Evolutionary conservation across 768 basidiomycete species (phyloP), one percentile per base, ranked within the genome.

Genomic region (Boletus vinaceobasis): DNA sequence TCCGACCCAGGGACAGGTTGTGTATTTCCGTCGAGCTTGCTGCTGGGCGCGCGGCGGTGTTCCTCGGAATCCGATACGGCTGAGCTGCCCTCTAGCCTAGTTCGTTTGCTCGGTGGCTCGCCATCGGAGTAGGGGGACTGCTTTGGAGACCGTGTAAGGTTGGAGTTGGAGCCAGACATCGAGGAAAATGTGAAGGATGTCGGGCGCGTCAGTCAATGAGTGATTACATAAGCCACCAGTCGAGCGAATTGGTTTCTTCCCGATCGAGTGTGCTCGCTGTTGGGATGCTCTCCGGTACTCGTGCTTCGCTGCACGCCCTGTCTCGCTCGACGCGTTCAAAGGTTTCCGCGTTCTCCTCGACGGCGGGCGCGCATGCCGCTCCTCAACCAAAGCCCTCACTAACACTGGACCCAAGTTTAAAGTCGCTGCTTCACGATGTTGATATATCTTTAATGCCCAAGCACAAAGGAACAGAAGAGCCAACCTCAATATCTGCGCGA

Each of bases 351-450:
- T 70, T 74, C 52, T 71, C 71, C 17, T 73, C 77, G 8, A 71
- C 70, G 37, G 57, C 72, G 9, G 53, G 56, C 38, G 46, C 56
- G 11, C 56, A 65, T 31, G 69, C 66, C n/a, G 55, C 43, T 7
- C 26, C 68, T 38, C 77, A 79, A 43, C 79, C 82, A n/a, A 87
- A 86, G 60, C 76, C 81, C 5, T 74, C 83, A 32, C 62, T 89
- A 9, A 70, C 84, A 42, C 73, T 92, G 36, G 90, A 92, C 65
- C 80, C 89, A 9, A 80, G 80, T 33, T 73, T 88, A 54, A 77
- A 77, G 61, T 75, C 78, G 7, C 71, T 92, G 37, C 73, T 92
- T 43, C 74, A 77, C 53, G 87, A 88, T 70, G 78, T 84, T 3
- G 88, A 88, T 59, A 80, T 87, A 57, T 84, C 88, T 9, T 71